Conservation (phyloP, 306 rosid genomes). For the Hippophae gyantsensis region DNA sequence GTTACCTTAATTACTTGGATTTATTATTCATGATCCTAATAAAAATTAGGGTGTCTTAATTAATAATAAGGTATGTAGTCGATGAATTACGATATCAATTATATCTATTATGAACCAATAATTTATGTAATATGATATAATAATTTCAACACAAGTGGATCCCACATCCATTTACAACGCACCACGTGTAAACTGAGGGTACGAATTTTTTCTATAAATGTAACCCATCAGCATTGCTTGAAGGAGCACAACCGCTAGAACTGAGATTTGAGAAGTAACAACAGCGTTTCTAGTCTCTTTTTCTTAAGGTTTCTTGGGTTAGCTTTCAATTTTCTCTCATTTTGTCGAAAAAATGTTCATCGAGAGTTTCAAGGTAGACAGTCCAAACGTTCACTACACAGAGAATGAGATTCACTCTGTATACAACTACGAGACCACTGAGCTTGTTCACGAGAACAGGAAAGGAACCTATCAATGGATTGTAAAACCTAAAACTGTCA, state of each 20-base stretch:
- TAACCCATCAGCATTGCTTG: too few species aligned
- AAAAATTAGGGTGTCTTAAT: too few species aligned
- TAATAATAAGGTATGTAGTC: too few species aligned
- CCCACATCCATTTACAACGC: too few species aligned
- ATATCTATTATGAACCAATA: too few species aligned
- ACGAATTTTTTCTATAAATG: too few species aligned
- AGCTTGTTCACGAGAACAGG: constrained; percentile 74
- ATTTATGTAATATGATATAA: too few species aligned
- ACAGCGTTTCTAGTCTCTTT: background rate
- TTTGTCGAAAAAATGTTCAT: constrained; percentile 45
- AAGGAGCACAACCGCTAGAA: background rate
- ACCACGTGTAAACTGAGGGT: too few species aligned
- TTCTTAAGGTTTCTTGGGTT: background rate
- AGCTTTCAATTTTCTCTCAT: background rate
- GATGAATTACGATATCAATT: too few species aligned
- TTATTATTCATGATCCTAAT: too few species aligned
- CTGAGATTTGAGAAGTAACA: background rate
- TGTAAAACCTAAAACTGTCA: constrained; percentile 74
- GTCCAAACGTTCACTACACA: constrained; percentile 66
- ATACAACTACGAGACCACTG: constrained; percentile 82
- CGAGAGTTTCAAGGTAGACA: constrained; percentile 78
- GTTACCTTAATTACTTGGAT: too few species aligned
- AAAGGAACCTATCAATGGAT: constrained; percentile 86
- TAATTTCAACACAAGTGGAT: too few species aligned
- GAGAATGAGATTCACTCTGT: constrained; percentile 75